Percentiles rank a stretch among this genome's conserved stretches.
phyloP scores from a whole-genome alignment of 2,329 filamentous ascomycete species.

The Fusarium sp. region DNA sequence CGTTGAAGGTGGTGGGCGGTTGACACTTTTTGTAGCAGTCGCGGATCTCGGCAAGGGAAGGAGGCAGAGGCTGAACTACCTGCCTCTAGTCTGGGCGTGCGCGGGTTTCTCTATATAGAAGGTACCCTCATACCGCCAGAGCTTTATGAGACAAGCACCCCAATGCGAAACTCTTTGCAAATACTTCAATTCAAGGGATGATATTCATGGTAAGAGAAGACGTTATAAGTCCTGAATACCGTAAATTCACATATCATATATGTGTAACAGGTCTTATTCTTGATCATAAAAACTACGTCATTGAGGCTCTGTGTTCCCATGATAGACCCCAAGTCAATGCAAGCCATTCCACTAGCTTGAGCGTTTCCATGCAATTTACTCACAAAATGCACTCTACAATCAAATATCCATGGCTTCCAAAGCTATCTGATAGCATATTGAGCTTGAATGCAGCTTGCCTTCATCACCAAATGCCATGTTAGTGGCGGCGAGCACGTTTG shows the following conservation, averaged over 20 bases:
- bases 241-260: background rate
- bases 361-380: background rate
- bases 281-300: slow-evolving; percentile 39
- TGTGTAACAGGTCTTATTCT: background rate
- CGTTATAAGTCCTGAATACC: rapidly evolving
- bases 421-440: too few relatives aligned
- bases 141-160: background rate
- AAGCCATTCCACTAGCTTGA: slow-evolving; percentile 3
- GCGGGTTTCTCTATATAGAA: background rate
- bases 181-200: background rate
- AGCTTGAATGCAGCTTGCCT: background rate
- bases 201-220: rapidly evolving
- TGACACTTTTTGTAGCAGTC: slow-evolving; percentile 38
- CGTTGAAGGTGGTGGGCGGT: slow-evolving; percentile 19
- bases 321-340: slow-evolving; percentile 9
- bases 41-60: slow-evolving; percentile 28
- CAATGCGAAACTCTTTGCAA: rapidly evolving
- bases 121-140: background rate
- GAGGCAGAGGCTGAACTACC: slow-evolving; percentile 18
- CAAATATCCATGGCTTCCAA: background rate
- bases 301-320: slow-evolving; percentile 34
- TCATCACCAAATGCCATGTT: slow-evolving; percentile 14
- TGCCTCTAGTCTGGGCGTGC: background rate
- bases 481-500: slow-evolving; percentile 32
- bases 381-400: rapidly evolving